phyloP scores from a whole-genome alignment of 495 filamentous ascomycete genomes.

The Trichoderma gamsii region DNA sequence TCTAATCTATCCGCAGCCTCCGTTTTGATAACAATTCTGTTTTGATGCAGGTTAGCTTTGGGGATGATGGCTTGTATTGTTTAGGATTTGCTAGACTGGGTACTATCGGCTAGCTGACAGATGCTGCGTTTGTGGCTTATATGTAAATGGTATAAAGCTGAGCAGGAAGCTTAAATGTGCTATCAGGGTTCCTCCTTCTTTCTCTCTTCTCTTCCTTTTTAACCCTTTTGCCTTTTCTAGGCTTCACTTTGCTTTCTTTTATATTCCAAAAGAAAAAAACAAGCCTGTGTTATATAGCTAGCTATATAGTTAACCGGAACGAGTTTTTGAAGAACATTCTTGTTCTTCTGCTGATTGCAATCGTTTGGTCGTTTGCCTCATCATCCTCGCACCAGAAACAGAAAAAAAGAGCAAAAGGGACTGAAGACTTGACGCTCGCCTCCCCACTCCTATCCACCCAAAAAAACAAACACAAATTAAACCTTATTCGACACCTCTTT shows the following conservation, averaged over 20 bases:
- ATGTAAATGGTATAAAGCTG: not conserved
- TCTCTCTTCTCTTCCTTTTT: not conserved
- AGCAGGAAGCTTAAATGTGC: not conserved
- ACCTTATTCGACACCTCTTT: not conserved
- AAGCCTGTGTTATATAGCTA: not conserved
- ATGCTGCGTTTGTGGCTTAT: no score
- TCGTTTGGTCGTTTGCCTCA: not conserved
- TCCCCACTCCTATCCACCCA: not conserved
- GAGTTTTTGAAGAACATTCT: not conserved
- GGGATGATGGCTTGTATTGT: not conserved
- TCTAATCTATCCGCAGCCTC: constrained; percentile 1
- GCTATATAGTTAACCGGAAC: not conserved
- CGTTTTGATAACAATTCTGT: not conserved
- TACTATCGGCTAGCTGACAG: not conserved
- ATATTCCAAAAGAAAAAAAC: not conserved
- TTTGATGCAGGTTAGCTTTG: not conserved
- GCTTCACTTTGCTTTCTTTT: not conserved
- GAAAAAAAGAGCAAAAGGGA: not conserved
- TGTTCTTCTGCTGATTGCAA: not conserved
- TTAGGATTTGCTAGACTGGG: not conserved
- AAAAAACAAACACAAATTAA: not conserved
- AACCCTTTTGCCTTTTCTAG: not conserved
- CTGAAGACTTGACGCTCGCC: not conserved
- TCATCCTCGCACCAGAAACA: not conserved
- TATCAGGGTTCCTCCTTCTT: not conserved